These are phyloP conservation scores for Lactarius indigo DNA, from an alignment of 768 basidiomycete species.

Conservation along the genomic window DNA sequence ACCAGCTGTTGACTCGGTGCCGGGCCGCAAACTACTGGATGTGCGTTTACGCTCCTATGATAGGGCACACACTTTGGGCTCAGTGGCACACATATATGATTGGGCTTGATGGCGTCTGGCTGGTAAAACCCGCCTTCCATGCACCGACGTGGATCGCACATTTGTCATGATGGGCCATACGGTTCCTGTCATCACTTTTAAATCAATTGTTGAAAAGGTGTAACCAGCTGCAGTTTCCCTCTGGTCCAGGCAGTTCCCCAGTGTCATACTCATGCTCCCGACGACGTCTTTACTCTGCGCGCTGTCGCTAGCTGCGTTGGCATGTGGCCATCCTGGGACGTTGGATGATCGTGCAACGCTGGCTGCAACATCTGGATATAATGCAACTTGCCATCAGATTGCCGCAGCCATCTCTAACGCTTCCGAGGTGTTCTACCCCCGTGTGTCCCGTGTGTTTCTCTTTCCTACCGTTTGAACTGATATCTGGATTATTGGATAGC, in stretches of 20 bases:
- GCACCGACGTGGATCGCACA: not conserved
- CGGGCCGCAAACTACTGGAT: too few species aligned
- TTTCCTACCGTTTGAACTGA: not conserved
- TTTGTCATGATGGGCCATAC: not conserved
- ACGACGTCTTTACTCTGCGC: not conserved
- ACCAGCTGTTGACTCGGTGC: too few species aligned
- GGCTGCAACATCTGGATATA: not conserved
- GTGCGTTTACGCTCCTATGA: too few species aligned
- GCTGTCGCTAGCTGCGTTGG: not conserved
- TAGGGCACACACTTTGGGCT: too few species aligned
- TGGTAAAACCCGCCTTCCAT: not conserved
- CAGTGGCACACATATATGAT: too few species aligned
- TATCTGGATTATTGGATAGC: not conserved
- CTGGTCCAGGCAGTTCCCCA: not conserved
- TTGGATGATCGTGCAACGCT: not conserved
- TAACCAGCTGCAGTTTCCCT: not conserved
- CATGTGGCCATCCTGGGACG: not conserved
- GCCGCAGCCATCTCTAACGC: not conserved
- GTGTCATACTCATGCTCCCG: not conserved
- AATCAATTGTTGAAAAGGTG: not conserved
- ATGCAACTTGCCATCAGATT: not conserved
- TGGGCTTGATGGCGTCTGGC: not conserved
- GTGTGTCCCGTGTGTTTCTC: not conserved
- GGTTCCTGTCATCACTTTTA: not conserved
- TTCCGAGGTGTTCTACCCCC: not conserved